A percentile compares a stretch with the other conserved stretches of the same genome.
These are phyloP conservation scores for Lycium ferocissimum DNA, from an alignment of 257 asterid genomes.

Conservation along the genomic window DNA sequence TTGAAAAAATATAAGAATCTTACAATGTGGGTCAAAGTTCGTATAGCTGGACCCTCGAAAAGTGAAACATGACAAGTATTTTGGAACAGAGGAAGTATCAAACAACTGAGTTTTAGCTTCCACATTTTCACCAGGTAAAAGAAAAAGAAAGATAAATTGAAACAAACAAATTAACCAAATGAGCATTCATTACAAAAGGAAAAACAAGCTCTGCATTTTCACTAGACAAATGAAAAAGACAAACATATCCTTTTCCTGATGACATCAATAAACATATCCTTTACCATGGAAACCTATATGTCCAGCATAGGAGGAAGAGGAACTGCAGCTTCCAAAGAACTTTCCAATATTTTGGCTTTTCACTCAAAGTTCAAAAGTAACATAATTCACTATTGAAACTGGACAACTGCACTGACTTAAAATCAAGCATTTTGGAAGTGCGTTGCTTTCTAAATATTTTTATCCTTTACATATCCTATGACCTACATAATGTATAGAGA, in stretches of 20 bases:
- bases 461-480: not conserved
- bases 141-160: not conserved
- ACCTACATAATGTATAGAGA: not conserved
- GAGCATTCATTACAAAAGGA: slow-evolving; percentile 4
- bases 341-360: not conserved
- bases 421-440: not conserved
- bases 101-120: not conserved
- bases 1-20: too few relatives aligned
- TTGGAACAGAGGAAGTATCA: too few relatives aligned
- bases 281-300: not conserved
- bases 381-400: not conserved
- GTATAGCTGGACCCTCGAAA: too few relatives aligned
- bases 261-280: not conserved
- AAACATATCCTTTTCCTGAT: too few relatives aligned
- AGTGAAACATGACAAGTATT: too few relatives aligned
- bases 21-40: too few relatives aligned
- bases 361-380: not conserved
- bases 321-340: not conserved
- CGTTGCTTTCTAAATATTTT: not conserved
- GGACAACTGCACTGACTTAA: not conserved
- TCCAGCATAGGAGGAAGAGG: not conserved
- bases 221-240: not conserved
- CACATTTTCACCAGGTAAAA: slow-evolving; percentile 12
- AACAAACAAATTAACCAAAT: slow-evolving; percentile 12
- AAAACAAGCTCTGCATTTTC: not conserved